Percentiles rank a stretch among this genome's conserved stretches.
Evolutionary conservation across 495 filamentous ascomycete species (phyloP).

Genomic region (Tuber microsphaerosporum): DNA sequence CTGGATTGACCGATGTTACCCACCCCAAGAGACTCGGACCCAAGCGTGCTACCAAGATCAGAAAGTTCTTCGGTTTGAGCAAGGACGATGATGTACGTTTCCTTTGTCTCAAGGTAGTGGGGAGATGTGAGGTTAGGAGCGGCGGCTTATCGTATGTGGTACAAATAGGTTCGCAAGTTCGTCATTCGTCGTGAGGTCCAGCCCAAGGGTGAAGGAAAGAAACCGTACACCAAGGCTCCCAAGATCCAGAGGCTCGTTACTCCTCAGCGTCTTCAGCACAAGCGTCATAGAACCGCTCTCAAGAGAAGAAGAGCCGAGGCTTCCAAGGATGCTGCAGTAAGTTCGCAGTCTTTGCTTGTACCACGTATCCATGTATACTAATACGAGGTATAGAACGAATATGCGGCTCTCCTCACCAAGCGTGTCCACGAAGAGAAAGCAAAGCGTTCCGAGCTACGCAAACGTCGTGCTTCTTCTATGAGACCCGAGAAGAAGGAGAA

Average conservation of each 20-base stretch:
- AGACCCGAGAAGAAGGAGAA: conserved; percentile 58
- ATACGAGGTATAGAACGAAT: conserved; percentile 63
- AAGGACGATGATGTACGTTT: conserved; percentile 99
- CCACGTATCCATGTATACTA: conserved; percentile 40
- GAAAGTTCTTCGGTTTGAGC: conserved; percentile 94
- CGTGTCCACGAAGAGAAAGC: conserved; percentile 91
- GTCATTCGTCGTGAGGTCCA: conserved; percentile 96
- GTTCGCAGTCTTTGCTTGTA: conserved; percentile 43
- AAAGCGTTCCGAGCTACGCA: conserved; percentile 82
- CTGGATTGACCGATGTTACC: conserved; percentile 91
- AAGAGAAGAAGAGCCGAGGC: conserved; percentile 94
- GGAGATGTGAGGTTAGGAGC: background rate
- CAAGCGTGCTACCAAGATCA: conserved; percentile 99
- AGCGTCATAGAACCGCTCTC: conserved; percentile 91
- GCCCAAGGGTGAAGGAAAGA: conserved; percentile 91
- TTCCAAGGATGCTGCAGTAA: conserved; percentile 95
- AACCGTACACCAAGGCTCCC: conserved; percentile 97
- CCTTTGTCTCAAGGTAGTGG: conserved; percentile 40
- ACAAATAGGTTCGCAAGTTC: conserved; percentile 81
- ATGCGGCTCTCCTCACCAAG: conserved; percentile 84
- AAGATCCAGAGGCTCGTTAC: conserved; percentile 98
- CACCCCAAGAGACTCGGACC: conserved; percentile 97
- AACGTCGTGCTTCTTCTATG: conserved; percentile 94
- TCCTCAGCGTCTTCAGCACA: conserved; percentile 99
- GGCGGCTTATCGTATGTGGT: background rate